Evolutionary conservation across 768 basidiomycete species (phyloP), one percentile per base, ranked within the genome.

Genomic region (Suillus variegatus): DNA sequence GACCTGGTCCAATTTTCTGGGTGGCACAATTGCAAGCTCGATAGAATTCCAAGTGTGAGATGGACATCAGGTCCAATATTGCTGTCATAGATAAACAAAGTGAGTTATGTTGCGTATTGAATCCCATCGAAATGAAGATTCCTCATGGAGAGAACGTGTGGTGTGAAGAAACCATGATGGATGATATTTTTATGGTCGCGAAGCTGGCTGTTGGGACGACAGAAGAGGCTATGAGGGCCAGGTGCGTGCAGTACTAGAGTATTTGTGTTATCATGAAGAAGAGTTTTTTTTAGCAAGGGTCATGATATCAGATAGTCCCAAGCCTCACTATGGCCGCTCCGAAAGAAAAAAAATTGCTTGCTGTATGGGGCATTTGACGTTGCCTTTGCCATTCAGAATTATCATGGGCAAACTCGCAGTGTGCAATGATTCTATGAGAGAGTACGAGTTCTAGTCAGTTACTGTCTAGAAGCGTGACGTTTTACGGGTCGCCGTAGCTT

Each of bases 11-110:
- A 14, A 84, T 52, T 25, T 69, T 65, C 66, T 80, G 80, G 0
- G 82, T 82, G 28, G 80, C 72, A 18, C 82, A 78, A 64, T 84
- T 79, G 49, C 76, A 77, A 10, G 83, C 84, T 12, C 79, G 78
- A 20, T 75, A 77, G 67, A 84, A 85, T 61, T 85, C 82, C 9
- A 82, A 63, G 60, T 78, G 77, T 6, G 79, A 75, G 36, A 85
- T 76, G 36, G 68, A 63, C 8, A 73, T 72, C 14, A 75, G 65
- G 2, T 14, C 49, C 32, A 32, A 32, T 32, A 28, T 68, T 64
- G 6, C 72, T 69, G 40, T 75, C 74, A 12, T 73, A 57, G 12
- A 72, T 67, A 54, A 71, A 82, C 13, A 77, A 66, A 2, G 77
- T 70, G 8, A 66, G 61, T 81, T 81, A 58, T 77, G 70, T 43